Percentiles rank a stretch among this genome's conserved stretches.
Conservation (phyloP, 1,284 basidiomycete genomes). For the Phaffia rhodozyma region DNA sequence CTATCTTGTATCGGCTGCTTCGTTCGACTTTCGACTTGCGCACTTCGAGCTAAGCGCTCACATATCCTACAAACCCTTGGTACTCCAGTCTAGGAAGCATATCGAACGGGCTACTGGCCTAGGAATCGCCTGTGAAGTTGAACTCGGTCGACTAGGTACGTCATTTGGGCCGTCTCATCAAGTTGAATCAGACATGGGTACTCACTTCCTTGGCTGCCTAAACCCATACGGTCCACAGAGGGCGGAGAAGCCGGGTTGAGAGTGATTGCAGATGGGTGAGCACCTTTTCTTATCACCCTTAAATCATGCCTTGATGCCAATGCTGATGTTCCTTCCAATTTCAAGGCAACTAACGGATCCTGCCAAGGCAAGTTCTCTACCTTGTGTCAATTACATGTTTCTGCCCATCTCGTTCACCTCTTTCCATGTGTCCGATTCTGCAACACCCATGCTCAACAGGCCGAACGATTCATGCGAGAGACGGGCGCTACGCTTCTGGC, state of each 20-base stretch:
- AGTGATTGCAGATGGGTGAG: constrained; percentile 33
- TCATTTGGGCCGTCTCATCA: not conserved
- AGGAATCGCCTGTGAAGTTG: constrained; percentile 40
- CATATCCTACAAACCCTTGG: constrained; percentile 8
- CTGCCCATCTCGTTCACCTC: not conserved
- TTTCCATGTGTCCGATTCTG: not conserved
- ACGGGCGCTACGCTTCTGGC: constrained; percentile 39
- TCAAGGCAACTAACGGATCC: no score
- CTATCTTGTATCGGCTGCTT: no score
- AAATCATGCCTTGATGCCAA: no score
- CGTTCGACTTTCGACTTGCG: not conserved
- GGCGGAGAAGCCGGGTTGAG: constrained; percentile 40
- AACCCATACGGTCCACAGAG: constrained; percentile 21
- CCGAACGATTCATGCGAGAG: constrained; percentile 33
- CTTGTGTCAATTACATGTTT: no score
- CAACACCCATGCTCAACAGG: constrained; percentile 23
- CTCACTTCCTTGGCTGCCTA: no score
- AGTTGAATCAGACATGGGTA: no score
- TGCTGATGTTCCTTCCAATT: no score
- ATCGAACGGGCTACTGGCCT: constrained; percentile 26
- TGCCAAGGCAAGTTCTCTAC: no score
- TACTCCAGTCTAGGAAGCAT: constrained; percentile 19
- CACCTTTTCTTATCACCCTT: no score
- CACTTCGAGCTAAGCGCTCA: constrained; percentile 5
- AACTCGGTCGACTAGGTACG: constrained; percentile 34